Conservation (phyloP, 768 basidiomycete genomes). For the Xerocomellus dryophilus region DNA sequence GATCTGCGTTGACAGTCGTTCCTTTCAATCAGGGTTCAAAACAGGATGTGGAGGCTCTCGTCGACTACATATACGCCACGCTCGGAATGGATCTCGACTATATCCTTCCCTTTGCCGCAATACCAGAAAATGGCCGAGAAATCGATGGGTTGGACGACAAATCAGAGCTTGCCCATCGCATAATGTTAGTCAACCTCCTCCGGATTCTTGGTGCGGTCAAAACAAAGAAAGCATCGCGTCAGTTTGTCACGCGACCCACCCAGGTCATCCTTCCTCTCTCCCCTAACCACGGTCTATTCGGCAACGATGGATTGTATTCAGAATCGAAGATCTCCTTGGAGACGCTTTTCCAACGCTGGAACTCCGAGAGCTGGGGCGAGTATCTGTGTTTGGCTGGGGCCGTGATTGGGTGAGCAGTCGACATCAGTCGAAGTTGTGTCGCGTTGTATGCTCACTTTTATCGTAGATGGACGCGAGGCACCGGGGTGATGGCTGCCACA, state of each 20-base stretch:
- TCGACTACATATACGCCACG: slow-evolving; percentile 96
- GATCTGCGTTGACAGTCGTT: slow-evolving; percentile 95
- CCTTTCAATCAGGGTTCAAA: slow-evolving; percentile 99
- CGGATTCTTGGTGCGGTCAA: slow-evolving; percentile 97
- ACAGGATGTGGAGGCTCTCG: slow-evolving; percentile 95
- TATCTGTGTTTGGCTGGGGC: slow-evolving; percentile 97
- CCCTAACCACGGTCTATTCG: slow-evolving; percentile 97
- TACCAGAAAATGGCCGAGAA: slow-evolving; percentile 98
- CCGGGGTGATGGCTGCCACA: slow-evolving; percentile 93
- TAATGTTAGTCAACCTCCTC: slow-evolving; percentile 97
- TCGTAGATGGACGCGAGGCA: slow-evolving; percentile 92
- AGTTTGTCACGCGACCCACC: slow-evolving; percentile 96
- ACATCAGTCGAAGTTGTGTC: slow-evolving; percentile 6
- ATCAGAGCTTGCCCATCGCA: slow-evolving; percentile 96
- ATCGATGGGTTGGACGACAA: slow-evolving; percentile 97
- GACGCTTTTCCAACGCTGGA: slow-evolving; percentile 98
- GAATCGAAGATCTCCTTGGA: slow-evolving; percentile 98
- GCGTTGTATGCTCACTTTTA: slow-evolving; percentile 5
- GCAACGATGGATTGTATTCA: slow-evolving; percentile 96
- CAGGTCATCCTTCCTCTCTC: slow-evolving; percentile 98
- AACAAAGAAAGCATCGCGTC: slow-evolving; percentile 94
- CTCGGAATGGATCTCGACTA: slow-evolving; percentile 98
- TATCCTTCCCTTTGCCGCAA: slow-evolving; percentile 96
- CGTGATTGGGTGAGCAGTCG: slow-evolving; percentile 80
- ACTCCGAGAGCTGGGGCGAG: slow-evolving; percentile 98